Evolutionary conservation across 1,284 basidiomycete species (phyloP), one percentile per base, ranked within the genome.

Genomic region (Tilletia walkeri): DNA sequence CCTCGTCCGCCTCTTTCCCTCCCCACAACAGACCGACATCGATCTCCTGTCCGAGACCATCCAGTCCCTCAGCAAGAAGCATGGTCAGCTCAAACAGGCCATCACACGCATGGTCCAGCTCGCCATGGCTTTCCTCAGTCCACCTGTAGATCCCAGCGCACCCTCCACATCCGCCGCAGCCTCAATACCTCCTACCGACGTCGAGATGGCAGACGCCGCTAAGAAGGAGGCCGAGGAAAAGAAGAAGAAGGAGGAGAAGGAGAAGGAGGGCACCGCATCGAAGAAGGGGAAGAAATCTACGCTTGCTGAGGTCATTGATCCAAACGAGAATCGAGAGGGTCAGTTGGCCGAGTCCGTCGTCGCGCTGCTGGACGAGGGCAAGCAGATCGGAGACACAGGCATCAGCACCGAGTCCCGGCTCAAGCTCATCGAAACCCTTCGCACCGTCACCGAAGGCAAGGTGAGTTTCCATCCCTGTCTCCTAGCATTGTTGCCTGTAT

Each of bases 381-480:
- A 76, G 63, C 68, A 67, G 3, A 75, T 81, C 20, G 81, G 81
- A 10, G 73, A 81, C 48, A 65, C 47, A 0, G 80, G 78, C 7
- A 69, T 83, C 1, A 69, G 68, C 30, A 73, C 76, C 18, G 73
- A 73, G n/a, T 61, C 49, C 24, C 67, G 76, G 18, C 48, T 78
- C 54, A 76, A 80, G 72, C 53, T 83, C 14, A 76, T 83, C 56
- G 90, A 95, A 85, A 94, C 93, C 2, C 84, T 99, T 76, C 88
- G 96, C 80, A 88, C 89, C 66, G 93, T 99, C 45, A 96, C 95
- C 0, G 95, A 98, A 86, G 95, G 95, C 71, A 99, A 98, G 24
- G 24, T 30, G 24, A 30, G n/a, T n/a, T n/a, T n/a, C n/a, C n/a
- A n/a, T n/a, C n/a, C n/a, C n/a, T n/a, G n/a, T n/a, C n/a, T n/a